Evolutionary conservation across 169 alveolate species (phyloP).

Genomic region (Plasmodium billcollinsi): DNA sequence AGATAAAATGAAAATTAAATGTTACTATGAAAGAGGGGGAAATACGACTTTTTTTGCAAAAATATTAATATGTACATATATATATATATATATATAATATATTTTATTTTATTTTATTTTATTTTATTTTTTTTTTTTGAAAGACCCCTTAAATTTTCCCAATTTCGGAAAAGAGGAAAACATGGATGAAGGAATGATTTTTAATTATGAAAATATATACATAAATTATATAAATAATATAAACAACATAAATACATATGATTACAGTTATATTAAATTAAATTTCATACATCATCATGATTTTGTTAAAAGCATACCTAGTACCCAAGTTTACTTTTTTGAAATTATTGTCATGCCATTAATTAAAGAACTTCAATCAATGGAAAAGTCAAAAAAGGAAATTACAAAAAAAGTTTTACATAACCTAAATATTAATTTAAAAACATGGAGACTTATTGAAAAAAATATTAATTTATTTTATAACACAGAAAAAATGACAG

Average conservation of each 20-base stretch:
- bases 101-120: not conserved
- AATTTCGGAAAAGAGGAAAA: conserved; percentile 27
- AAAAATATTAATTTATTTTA: conserved; percentile 71
- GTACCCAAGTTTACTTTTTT: conserved; percentile 63
- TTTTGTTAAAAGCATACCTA: conserved; percentile 73
- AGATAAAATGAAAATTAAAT: not conserved
- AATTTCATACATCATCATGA: conserved; percentile 66
- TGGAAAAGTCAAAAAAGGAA: conserved; percentile 54
- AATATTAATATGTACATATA: not conserved
- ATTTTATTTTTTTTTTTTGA: not conserved
- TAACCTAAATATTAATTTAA: conserved; percentile 55
- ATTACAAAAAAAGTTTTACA: conserved; percentile 64
- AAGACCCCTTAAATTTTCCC: conserved; percentile 15
- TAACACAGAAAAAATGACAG: conserved; percentile 76
- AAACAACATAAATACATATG: conserved; percentile 50
- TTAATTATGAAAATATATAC: conserved; percentile 68
- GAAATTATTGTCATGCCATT: conserved; percentile 75
- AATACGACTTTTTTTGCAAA: not conserved
- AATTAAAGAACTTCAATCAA: conserved; percentile 70
- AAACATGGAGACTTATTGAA: conserved; percentile 66
- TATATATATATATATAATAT: not conserved
- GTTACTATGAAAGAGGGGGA: not conserved
- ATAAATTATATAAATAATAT: conserved; percentile 56
- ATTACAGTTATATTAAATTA: conserved; percentile 67
- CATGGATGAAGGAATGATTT: conserved; percentile 52